Evolutionary conservation across 257 asterid species (phyloP).

Genomic region (Salvia rosmarinus): DNA sequence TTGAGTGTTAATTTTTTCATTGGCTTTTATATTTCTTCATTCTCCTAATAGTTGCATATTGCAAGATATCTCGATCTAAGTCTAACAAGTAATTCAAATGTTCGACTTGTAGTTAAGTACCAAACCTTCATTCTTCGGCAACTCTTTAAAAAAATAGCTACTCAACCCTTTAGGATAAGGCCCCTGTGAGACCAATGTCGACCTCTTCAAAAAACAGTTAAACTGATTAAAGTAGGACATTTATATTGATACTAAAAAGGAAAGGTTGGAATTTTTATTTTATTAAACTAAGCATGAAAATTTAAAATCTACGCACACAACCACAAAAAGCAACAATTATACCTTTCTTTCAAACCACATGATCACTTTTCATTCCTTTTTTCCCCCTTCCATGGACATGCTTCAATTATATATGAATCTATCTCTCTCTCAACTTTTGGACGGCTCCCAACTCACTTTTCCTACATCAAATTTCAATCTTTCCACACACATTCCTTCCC

Average conservation of each 20-base stretch:
- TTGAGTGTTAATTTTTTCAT: too few relatives aligned
- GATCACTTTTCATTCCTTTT: slow-evolving; percentile 28
- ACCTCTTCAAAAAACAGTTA: neutral
- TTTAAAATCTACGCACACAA: neutral
- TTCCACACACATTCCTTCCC: slow-evolving; percentile 58
- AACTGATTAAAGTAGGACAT: neutral
- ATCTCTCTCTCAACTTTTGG: slow-evolving; percentile 55
- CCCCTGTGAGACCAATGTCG: neutral
- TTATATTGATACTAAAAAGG: neutral
- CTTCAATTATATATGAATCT: slow-evolving; percentile 19
- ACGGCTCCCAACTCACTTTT: slow-evolving; percentile 51
- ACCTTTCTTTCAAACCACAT: slow-evolving; percentile 44
- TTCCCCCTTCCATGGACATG: slow-evolving; percentile 29
- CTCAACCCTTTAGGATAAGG: neutral
- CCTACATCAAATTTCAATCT: slow-evolving; percentile 41
- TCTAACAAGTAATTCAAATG: too few relatives aligned
- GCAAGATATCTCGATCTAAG: too few relatives aligned
- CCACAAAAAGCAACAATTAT: slow-evolving; percentile 3
- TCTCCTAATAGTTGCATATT: neutral
- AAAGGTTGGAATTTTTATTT: too few relatives aligned
- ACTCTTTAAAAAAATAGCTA: neutral
- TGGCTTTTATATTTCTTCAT: neutral
- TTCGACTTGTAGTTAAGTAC: neutral
- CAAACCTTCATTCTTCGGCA: neutral
- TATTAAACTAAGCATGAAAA: neutral